A percentile compares a stretch with the other conserved stretches of the same genome.
These are phyloP conservation scores for Cystobasidium slooffiae DNA, from an alignment of 1,284 basidiomycete species.

Conservation along the genomic window DNA sequence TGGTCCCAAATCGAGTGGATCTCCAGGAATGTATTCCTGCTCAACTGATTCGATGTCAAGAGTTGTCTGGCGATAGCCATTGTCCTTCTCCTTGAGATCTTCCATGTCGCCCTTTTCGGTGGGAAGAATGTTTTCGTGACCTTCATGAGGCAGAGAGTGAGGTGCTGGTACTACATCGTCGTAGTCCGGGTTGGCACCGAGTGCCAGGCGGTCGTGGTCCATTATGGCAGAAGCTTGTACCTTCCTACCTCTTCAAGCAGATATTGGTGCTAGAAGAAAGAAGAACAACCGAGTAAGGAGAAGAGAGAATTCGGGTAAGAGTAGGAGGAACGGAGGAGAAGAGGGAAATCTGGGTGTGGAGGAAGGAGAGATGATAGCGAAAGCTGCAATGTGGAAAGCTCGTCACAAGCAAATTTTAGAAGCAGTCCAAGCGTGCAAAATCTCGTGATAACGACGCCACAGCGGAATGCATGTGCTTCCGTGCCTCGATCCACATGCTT, in stretches of 20 bases:
- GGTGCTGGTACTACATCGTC: conserved; percentile 24
- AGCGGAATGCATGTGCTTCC: conserved; percentile 19
- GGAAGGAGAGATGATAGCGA: conserved; percentile 17
- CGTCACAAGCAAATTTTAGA: conserved; percentile 12
- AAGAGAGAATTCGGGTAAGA: conserved; percentile 5
- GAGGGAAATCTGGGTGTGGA: not conserved
- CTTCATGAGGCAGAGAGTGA: not conserved
- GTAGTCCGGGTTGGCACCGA: conserved; percentile 11
- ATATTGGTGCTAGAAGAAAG: conserved; percentile 1
- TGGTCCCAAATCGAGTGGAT: conserved; percentile 65
- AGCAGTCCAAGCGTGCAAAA: conserved; percentile 14
- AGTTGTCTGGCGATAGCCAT: conserved; percentile 30
- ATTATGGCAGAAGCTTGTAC: conserved; percentile 4
- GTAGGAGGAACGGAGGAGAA: conserved; percentile 8
- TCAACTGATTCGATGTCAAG: conserved; percentile 40
- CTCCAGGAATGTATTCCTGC: conserved; percentile 30
- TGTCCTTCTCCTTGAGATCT: conserved; percentile 38
- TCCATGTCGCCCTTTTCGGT: conserved; percentile 41
- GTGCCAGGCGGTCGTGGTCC: conserved; percentile 27
- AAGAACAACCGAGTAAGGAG: conserved; percentile 5
- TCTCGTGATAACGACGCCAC: conserved; percentile 38
- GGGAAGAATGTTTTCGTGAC: conserved; percentile 4
- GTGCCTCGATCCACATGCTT: conserved; percentile 21
- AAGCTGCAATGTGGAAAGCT: not conserved
- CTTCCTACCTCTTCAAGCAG: not conserved